Conservation (phyloP, 164 flowering plant species). For the Brasenia schreberi region DNA sequence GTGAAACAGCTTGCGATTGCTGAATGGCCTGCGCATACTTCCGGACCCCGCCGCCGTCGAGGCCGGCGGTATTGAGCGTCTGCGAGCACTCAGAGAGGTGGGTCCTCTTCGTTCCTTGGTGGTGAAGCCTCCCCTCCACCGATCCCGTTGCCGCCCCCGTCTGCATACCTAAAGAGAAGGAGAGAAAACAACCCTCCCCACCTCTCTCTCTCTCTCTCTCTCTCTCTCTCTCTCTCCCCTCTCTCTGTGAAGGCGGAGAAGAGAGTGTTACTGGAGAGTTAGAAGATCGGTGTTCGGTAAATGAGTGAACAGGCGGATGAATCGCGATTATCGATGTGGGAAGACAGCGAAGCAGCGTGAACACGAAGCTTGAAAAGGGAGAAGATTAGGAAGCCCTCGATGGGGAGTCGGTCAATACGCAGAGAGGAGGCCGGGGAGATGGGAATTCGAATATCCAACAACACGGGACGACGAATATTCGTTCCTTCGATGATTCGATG, state of each 20-base stretch:
- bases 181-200: not conserved
- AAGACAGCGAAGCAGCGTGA: too few species aligned
- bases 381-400: too few species aligned
- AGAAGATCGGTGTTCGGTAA: too few species aligned
- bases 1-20: constrained; percentile 43
- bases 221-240: not conserved
- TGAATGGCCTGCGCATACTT: constrained; percentile 24
- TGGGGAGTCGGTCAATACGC: not conserved
- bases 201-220: not conserved
- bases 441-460: not conserved
- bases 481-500: too few species aligned
- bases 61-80: constrained; percentile 20
- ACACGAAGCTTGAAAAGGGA: too few species aligned
- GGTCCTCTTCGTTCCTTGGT: constrained; percentile 14
- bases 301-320: too few species aligned
- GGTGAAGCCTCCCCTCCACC: constrained; percentile 21
- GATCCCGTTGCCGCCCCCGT: constrained; percentile 62
- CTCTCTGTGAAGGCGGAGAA: not conserved
- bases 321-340: too few species aligned
- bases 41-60: constrained; percentile 18
- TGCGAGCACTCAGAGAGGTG: not conserved
- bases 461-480: too few species aligned
- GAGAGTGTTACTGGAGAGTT: too few species aligned
- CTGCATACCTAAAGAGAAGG: constrained; percentile 13
- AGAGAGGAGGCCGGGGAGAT: not conserved